Evolutionary conservation across 148 eudicot genomes (phyloP).

Genomic region (Rhododendron ferrugineum): DNA sequence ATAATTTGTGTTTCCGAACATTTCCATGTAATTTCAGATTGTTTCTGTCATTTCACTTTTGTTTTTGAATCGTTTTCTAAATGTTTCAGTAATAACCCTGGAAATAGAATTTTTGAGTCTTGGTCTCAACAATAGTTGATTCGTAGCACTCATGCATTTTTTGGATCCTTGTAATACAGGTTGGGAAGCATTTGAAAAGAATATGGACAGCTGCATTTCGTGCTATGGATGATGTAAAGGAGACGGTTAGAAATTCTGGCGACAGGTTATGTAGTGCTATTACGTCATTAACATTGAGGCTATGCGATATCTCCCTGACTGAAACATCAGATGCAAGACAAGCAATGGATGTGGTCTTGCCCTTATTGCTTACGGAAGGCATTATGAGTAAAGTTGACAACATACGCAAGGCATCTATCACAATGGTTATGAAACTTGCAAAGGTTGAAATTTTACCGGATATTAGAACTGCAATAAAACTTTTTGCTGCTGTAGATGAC

Average conservation of each 20-base stretch:
- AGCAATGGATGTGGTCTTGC: conserved; percentile 82
- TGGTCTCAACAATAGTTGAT: neutral
- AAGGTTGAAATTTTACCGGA: conserved; percentile 46
- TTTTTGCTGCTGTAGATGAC: neutral
- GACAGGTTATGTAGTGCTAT: conserved; percentile 82
- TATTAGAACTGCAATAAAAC: neutral
- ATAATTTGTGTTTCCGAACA: neutral
- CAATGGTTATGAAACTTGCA: conserved; percentile 89
- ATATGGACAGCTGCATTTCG: conserved; percentile 91
- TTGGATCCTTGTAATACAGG: conserved; percentile 28
- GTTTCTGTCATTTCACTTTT: neutral
- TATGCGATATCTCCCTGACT: conserved; percentile 86
- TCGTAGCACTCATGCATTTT: neutral
- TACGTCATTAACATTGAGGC: conserved; percentile 70
- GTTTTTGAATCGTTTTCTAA: neutral
- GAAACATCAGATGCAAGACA: conserved; percentile 62
- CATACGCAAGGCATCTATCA: conserved; percentile 87
- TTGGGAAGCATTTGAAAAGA: conserved; percentile 65
- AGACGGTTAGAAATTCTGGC: conserved; percentile 88
- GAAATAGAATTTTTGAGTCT: neutral
- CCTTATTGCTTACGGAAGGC: conserved; percentile 82
- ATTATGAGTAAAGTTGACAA: conserved; percentile 96
- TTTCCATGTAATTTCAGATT: neutral
- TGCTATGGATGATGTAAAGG: conserved; percentile 99
- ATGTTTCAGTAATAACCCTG: neutral